Conservation (phyloP, 768 basidiomycete species). For the Mycena venus region DNA sequence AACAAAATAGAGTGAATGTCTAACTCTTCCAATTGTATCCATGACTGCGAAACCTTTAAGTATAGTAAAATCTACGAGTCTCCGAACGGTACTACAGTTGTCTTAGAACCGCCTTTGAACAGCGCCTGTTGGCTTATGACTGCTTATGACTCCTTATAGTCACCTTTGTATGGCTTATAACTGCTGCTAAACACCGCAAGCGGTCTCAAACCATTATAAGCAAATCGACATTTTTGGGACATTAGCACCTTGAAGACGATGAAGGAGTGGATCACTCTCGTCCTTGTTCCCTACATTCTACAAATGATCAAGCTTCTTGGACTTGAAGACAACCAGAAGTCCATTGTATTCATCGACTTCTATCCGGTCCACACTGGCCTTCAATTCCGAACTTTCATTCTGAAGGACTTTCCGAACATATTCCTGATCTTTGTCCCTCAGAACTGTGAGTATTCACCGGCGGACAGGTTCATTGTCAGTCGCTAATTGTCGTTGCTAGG, state of each 20-base stretch:
- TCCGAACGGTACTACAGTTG: no score
- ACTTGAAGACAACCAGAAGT: constrained; percentile 33
- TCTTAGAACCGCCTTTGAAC: no score
- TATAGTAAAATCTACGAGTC: no score
- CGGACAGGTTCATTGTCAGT: background rate
- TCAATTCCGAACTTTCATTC: constrained; percentile 36
- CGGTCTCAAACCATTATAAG: no score
- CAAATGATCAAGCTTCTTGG: constrained; percentile 27
- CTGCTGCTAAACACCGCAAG: no score
- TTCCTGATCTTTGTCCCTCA: background rate
- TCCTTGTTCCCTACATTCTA: constrained; percentile 31
- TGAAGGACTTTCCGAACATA: constrained; percentile 23
- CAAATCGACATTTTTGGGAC: no score
- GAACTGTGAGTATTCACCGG: background rate
- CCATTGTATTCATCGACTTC: constrained; percentile 40
- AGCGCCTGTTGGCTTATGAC: no score
- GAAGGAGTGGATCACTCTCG: constrained; percentile 36
- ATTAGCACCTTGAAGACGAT: constrained; percentile 45
- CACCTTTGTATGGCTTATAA: no score
- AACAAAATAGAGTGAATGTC: no score
- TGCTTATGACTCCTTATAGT: no score
- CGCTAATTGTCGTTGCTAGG: background rate
- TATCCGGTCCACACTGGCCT: constrained; percentile 45
- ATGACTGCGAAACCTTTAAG: no score
- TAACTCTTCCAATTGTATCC: no score